A percentile compares a stretch with the other conserved stretches of the same genome.
These are phyloP conservation scores for Chenopodium quinoa DNA, from an alignment of 148 eudicot genomes.

Conservation along the genomic window DNA sequence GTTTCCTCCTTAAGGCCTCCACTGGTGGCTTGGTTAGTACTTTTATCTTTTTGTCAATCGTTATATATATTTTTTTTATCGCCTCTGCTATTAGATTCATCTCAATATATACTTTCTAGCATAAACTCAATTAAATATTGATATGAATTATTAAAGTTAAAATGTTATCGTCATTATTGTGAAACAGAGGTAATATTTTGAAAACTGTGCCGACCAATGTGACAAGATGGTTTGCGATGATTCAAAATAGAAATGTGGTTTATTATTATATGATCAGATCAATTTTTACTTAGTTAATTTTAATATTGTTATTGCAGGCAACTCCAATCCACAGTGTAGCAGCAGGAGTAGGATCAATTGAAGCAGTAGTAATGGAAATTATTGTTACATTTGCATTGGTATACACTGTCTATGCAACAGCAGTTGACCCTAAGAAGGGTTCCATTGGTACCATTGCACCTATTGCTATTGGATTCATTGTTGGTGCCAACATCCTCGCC, in stretches of 20 bases:
- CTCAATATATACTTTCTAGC: too few relatives aligned
- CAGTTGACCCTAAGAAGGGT: slow-evolving; percentile 87
- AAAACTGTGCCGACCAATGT: too few relatives aligned
- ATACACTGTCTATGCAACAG: slow-evolving; percentile 88
- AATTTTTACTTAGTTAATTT: too few relatives aligned
- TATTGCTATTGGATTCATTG: slow-evolving; percentile 80
- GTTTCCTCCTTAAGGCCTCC: slow-evolving; percentile 54
- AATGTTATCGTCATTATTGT: too few relatives aligned
- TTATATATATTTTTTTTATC: too few relatives aligned
- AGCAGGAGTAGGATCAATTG: slow-evolving; percentile 49
- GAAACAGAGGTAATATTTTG: too few relatives aligned
- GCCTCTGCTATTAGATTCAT: too few relatives aligned
- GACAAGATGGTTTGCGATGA: too few relatives aligned
- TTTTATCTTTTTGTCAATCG: neutral
- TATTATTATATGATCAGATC: too few relatives aligned
- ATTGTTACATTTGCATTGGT: slow-evolving; percentile 73
- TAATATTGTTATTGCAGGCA: slow-evolving; percentile 34
- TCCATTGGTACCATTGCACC: slow-evolving; percentile 73
- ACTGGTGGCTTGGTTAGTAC: slow-evolving; percentile 73
- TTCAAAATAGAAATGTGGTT: too few relatives aligned
- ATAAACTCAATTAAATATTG: too few relatives aligned
- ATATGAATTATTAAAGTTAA: too few relatives aligned
- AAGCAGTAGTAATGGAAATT: slow-evolving; percentile 76
- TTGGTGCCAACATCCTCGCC: slow-evolving; percentile 83
- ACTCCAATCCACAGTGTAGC: slow-evolving; percentile 57